A percentile compares a stretch with the other conserved stretches of the same genome.
These are phyloP conservation scores for Moringa oleifera DNA, from an alignment of 345 rosid genomes.

Conservation along the genomic window DNA sequence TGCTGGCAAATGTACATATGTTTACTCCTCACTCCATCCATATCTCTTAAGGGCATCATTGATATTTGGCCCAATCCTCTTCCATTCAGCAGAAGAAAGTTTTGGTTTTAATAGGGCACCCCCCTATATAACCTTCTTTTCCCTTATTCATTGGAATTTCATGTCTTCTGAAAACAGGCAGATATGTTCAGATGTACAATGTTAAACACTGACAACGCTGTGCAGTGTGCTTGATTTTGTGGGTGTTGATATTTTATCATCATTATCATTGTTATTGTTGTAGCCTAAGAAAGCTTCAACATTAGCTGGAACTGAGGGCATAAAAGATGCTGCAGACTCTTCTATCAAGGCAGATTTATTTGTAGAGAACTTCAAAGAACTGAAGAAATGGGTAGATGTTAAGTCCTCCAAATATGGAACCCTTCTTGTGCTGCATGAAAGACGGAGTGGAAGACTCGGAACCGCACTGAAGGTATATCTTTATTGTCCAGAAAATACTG, in stretches of 20 bases:
- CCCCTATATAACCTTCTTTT: too few relatives aligned
- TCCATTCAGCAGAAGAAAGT: too few relatives aligned
- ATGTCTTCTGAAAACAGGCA: too few relatives aligned
- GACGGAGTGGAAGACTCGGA: slow-evolving; percentile 62
- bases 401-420: slow-evolving; percentile 76
- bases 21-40: too few relatives aligned
- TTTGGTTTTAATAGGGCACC: too few relatives aligned
- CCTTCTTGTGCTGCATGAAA: slow-evolving; percentile 71
- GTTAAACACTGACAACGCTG: too few relatives aligned
- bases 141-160: too few relatives aligned
- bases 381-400: slow-evolving; percentile 80
- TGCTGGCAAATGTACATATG: too few relatives aligned
- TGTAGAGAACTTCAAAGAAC: slow-evolving; percentile 71
- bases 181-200: too few relatives aligned
- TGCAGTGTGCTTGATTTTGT: too few relatives aligned
- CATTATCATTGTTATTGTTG: not conserved
- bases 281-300: slow-evolving; percentile 44
- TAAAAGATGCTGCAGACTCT: slow-evolving; percentile 34
- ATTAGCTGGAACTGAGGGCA: slow-evolving; percentile 28
- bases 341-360: slow-evolving; percentile 45
- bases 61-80: too few relatives aligned
- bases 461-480: slow-evolving; percentile 76
- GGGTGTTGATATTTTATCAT: slow-evolving; percentile 5
- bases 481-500: not conserved
- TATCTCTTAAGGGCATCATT: too few relatives aligned